Base-by-base conservation (phyloP, 306 rosid genomes). In the Astragalus membranaceus region DNA sequence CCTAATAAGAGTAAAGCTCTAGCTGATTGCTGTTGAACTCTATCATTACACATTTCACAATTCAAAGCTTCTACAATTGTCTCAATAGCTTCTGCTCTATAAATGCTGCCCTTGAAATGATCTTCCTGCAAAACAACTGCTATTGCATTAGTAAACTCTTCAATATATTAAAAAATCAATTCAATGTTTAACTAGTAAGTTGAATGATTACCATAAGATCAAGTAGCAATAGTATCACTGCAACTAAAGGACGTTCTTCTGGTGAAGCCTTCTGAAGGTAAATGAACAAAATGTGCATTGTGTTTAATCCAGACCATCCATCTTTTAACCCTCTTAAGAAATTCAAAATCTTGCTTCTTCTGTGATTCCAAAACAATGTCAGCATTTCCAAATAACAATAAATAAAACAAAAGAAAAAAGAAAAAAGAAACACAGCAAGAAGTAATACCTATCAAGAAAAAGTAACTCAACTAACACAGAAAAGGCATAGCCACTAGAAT, bases 111-210 rank as follows among this genome's bases (percentile, higher is more conserved):
- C 47, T 75, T 80, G 62, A 70, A 62, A 74, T 86, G 78, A 72
- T 88, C 90, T 75, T 83, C 96, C 98, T 92, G 92, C 90, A 88
- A 84, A 69, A 84, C 73, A 74, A 78, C 92, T 86, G 88, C 87
- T 84, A 87, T 78, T 87, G 81, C 88, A 83, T 89, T 70, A 67
- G 85, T 80, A 64, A 86, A 82, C 76, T 70, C 66, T 75, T 74
- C 79, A 65, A 85, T 11, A 58, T 17, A 67, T 13, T 56, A 2
- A 56, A 20, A 26, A 26, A 26, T 26, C 30, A 26, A 26, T 26
- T 20, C 23, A 20, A n/a, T n/a, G n/a, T n/a, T n/a, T 7, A 41
- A 57, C 23, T 33, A 3, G 26, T 60, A 55, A 75, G 69, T 42
- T 81, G 74, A 47, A 64, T 66, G 79, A 64, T 89, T 87, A 92